Percentiles rank a stretch among this genome's conserved stretches.
Evolutionary conservation across 345 rosid species (phyloP).

Genomic region (Eucalyptus paniculata): DNA sequence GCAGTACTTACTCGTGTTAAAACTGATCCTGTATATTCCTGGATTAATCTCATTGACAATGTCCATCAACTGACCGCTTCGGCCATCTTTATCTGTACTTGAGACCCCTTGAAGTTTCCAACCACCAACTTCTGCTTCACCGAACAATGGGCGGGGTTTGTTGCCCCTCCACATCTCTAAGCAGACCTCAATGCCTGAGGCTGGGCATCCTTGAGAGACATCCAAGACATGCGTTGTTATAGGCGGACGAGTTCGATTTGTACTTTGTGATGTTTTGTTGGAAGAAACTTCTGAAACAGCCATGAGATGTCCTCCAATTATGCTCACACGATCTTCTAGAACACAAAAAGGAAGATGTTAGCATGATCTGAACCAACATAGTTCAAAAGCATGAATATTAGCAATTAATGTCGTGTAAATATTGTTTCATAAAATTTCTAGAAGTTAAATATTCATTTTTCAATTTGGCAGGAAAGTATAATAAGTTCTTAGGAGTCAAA

Average conservation of each 20-base stretch:
- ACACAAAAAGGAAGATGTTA: not conserved
- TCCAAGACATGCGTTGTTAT: slow-evolving; percentile 91
- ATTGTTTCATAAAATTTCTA: not conserved
- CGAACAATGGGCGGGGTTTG: slow-evolving; percentile 24
- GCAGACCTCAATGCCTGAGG: slow-evolving; percentile 57
- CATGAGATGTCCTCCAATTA: slow-evolving; percentile 64
- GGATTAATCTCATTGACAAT: slow-evolving; percentile 52
- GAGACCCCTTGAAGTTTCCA: slow-evolving; percentile 65
- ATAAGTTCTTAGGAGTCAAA: not conserved
- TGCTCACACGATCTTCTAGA: slow-evolving; percentile 59
- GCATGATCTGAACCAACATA: not conserved
- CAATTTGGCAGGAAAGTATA: not conserved
- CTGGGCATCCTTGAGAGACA: slow-evolving; percentile 76
- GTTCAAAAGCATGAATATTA: not conserved
- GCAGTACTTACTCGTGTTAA: slow-evolving; percentile 66
- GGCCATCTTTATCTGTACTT: slow-evolving; percentile 67
- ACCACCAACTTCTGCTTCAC: slow-evolving; percentile 12
- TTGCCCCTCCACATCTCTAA: slow-evolving; percentile 64
- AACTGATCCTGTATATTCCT: slow-evolving; percentile 74
- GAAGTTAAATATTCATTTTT: not conserved
- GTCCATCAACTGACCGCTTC: slow-evolving; percentile 69
- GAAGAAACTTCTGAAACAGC: slow-evolving; percentile 23
- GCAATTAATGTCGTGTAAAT: not conserved
- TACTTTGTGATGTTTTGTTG: slow-evolving; percentile 19
- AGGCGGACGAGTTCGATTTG: slow-evolving; percentile 61